Evolutionary conservation across 2,329 filamentous ascomycete genomes (phyloP), one percentile per base, ranked within the genome.

Genomic region (Clonostachys rhizophaga): DNA sequence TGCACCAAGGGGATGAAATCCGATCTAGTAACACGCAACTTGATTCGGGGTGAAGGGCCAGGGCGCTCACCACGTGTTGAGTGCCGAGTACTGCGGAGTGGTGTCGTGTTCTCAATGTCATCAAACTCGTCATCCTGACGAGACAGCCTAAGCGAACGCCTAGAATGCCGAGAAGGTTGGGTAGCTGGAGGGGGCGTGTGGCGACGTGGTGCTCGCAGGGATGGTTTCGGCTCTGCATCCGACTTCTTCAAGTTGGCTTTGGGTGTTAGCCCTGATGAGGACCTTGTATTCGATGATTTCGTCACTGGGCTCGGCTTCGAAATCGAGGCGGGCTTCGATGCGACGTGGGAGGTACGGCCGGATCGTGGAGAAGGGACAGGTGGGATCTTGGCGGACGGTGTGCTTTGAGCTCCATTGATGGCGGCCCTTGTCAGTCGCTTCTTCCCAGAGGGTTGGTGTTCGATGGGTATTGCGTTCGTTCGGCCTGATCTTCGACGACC

Each of bases 401-500:
- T 48, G 14, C 8, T 64, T 60, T 50, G 58, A 46, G 52, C 68
- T 57, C 44, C 61, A 50, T 48, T 58, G 54, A 55, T 42, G 17
- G 63, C 64, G 47, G 72, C 68, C 52, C 79, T 69, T 2, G 77
- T 81, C 50, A 73, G 65, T 46, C 79, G 72, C 54, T 76, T 81
- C 45, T 71, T 70, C 37, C 69, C 68, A 42, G 64, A 68, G 14
- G 73, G 68, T 50, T 76, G 74, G 40, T 78, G 55, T 50, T 83
- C 78, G 33, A 77, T 50, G 16, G 79, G 78, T 13, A 82, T 58
- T 3, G 63, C 62, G 58, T 86, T 86, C 57, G 82, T 80, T 50
- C 83, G 77, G 39, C 81, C 81, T 18, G 83, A 87, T 58, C 83
- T 85, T 50, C 83, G 77, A 52, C 78, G 78, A 43, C 88, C 89